Percentiles rank a stretch among this genome's conserved stretches.
phyloP scores from a whole-genome alignment of 495 filamentous ascomycete species.

The Jackrogersella minutella region DNA sequence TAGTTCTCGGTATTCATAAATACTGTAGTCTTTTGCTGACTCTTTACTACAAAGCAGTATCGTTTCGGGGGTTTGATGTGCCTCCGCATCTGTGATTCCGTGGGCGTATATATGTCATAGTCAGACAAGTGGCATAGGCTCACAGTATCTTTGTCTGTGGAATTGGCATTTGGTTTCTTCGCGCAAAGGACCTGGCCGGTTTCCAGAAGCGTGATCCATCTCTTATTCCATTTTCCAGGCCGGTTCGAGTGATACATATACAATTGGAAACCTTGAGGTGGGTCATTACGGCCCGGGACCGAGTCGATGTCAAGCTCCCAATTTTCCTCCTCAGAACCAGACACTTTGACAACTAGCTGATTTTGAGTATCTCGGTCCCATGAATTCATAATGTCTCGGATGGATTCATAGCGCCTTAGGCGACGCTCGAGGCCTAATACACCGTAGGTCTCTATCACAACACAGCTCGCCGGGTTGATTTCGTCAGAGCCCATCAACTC shows the following conservation, averaged over 20 bases:
- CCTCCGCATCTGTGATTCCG: slow-evolving; percentile 65
- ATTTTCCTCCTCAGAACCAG: slow-evolving; percentile 47
- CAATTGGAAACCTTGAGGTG: slow-evolving; percentile 63
- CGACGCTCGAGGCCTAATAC: slow-evolving; percentile 83
- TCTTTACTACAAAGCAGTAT: slow-evolving; percentile 88
- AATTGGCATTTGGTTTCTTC: slow-evolving; percentile 67
- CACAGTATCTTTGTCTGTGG: slow-evolving; percentile 65
- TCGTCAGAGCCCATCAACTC: slow-evolving; percentile 59
- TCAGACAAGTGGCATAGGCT: slow-evolving; percentile 89
- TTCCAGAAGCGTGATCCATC: slow-evolving; percentile 74
- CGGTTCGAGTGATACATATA: slow-evolving; percentile 82
- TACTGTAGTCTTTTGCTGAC: slow-evolving; percentile 87
- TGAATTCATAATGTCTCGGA: slow-evolving; percentile 89
- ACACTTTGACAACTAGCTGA: slow-evolving; percentile 61
- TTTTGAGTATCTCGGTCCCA: slow-evolving; percentile 85
- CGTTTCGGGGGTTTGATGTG: slow-evolving; percentile 79
- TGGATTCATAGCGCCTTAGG: slow-evolving; percentile 83
- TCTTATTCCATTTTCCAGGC: slow-evolving; percentile 85
- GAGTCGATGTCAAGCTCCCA: slow-evolving; percentile 57
- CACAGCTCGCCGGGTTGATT: slow-evolving; percentile 66
- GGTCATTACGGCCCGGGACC: slow-evolving; percentile 65
- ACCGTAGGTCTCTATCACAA: slow-evolving; percentile 78
- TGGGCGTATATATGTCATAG: slow-evolving; percentile 88
- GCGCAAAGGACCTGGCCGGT: slow-evolving; percentile 79
- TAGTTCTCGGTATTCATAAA: slow-evolving; percentile 85